Conservation (phyloP, 2,329 filamentous ascomycete genomes). For the Trichophyton simii region DNA sequence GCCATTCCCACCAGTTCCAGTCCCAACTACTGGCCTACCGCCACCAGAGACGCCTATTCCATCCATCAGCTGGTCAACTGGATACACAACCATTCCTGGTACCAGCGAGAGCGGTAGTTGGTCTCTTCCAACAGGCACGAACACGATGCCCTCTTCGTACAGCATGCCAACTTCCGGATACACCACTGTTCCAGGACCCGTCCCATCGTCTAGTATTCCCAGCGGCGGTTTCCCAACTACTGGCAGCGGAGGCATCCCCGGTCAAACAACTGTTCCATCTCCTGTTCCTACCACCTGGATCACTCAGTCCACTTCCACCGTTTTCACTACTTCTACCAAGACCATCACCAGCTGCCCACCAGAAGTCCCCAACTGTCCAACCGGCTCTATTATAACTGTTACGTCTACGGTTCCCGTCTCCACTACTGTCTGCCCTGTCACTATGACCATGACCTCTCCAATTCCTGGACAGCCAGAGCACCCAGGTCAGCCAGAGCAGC, state of each 20-base stretch:
- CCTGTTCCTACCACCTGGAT: conserved; percentile 9
- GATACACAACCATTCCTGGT: conserved; percentile 11
- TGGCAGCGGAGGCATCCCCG: not conserved
- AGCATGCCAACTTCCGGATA: conserved; percentile 38
- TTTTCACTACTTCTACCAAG: conserved; percentile 26
- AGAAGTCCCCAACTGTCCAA: conserved; percentile 40
- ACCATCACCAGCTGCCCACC: conserved; percentile 32
- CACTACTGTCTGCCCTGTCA: conserved; percentile 47
- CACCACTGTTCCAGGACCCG: not conserved
- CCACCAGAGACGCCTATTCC: conserved; percentile 37
- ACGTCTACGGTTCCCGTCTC: conserved; percentile 45
- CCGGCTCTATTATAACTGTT: conserved; percentile 36
- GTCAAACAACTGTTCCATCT: not conserved
- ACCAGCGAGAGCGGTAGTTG: conserved; percentile 24
- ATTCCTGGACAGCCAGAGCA: not conserved
- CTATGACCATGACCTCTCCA: conserved; percentile 9
- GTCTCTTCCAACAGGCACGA: no score
- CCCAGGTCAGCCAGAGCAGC: no score
- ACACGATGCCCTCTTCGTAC: conserved; percentile 28
- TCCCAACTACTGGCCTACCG: conserved; percentile 31
- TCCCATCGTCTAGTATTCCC: no score
- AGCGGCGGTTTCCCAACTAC: not conserved
- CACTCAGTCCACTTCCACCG: conserved; percentile 24
- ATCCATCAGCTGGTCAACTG: not conserved
- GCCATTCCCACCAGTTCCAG: conserved; percentile 52